These are phyloP conservation scores for Usnea hakonensis DNA, from an alignment of 495 filamentous ascomycete genomes.

Conservation along the genomic window DNA sequence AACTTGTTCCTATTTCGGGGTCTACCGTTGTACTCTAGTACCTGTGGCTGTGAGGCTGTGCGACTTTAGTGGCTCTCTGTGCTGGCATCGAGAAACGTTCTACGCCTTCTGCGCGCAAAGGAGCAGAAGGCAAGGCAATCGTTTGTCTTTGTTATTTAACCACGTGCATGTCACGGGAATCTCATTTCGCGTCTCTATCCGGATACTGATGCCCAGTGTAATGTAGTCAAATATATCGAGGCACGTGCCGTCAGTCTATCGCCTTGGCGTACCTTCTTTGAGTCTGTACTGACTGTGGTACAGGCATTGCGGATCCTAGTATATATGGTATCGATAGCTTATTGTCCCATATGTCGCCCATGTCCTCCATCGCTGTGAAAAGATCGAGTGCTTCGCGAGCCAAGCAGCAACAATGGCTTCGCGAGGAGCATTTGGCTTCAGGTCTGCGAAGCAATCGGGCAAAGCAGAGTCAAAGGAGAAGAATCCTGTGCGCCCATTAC, in stretches of 20 bases:
- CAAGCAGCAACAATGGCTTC: constrained; percentile 23
- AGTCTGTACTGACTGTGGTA: constrained; percentile 1
- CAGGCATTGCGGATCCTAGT: constrained; percentile 5
- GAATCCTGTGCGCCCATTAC: constrained; percentile 7
- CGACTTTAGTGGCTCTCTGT: constrained; percentile 18
- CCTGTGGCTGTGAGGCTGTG: constrained; percentile 20
- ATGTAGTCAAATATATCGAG: constrained; percentile 8
- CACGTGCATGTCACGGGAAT: constrained; percentile 21
- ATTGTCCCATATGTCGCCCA: constrained; percentile 9
- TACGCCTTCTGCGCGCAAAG: constrained; percentile 3
- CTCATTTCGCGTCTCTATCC: constrained; percentile 1
- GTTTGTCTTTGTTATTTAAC: constrained; percentile 9
- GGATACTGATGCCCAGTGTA: constrained; percentile 1
- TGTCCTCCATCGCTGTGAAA: constrained; percentile 16
- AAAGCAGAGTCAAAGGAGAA: constrained; percentile 21
- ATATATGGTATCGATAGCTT: background rate
- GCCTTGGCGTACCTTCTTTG: background rate
- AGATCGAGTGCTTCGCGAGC: constrained; percentile 15
- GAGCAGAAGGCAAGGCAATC: constrained; percentile 8
- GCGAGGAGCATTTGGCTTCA: constrained; percentile 24
- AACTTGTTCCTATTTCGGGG: constrained; percentile 19
- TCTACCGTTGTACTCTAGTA: constrained; percentile 9
- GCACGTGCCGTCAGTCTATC: constrained; percentile 15
- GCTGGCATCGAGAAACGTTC: constrained; percentile 16
- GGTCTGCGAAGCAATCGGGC: constrained; percentile 19